Conservation (phyloP, 2,329 filamentous ascomycete genomes). For the Proliferodiscus dingleyae region DNA sequence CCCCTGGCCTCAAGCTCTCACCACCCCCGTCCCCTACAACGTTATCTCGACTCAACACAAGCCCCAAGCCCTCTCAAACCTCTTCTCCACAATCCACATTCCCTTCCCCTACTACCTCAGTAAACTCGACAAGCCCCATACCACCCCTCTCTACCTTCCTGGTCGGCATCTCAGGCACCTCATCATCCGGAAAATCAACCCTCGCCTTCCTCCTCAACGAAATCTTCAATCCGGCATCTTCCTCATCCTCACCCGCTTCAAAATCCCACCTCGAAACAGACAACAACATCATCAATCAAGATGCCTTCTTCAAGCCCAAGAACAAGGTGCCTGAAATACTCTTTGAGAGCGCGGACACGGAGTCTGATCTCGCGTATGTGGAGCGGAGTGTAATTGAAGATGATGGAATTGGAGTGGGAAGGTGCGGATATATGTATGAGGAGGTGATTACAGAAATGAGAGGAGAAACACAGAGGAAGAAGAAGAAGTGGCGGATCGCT, state of each 20-base stretch:
- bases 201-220: constrained; percentile 18
- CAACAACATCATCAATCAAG: constrained; percentile 20
- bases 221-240: too few species aligned
- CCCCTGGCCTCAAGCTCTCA: too few species aligned
- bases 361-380: too few species aligned
- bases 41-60: background rate
- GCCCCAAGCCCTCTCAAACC: background rate
- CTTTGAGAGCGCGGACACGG: too few species aligned
- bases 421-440: background rate
- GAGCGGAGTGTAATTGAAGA: background rate
- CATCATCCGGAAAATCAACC: constrained; percentile 24
- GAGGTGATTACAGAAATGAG: background rate
- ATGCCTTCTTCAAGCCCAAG: constrained; percentile 20
- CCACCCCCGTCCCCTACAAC: background rate
- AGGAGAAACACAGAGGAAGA: background rate
- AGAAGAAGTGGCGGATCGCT: constrained; percentile 6
- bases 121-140: too few species aligned
- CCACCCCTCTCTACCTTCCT: too few species aligned
- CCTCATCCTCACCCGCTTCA: too few species aligned
- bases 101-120: too few species aligned
- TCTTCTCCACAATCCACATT: constrained; percentile 7
- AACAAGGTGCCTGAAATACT: too few species aligned
- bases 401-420: constrained; percentile 2
- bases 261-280: too few species aligned
- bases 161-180: constrained; percentile 22